Base-by-base conservation (phyloP, 306 rosid genomes). In the Hylodesmum podocarpum region DNA sequence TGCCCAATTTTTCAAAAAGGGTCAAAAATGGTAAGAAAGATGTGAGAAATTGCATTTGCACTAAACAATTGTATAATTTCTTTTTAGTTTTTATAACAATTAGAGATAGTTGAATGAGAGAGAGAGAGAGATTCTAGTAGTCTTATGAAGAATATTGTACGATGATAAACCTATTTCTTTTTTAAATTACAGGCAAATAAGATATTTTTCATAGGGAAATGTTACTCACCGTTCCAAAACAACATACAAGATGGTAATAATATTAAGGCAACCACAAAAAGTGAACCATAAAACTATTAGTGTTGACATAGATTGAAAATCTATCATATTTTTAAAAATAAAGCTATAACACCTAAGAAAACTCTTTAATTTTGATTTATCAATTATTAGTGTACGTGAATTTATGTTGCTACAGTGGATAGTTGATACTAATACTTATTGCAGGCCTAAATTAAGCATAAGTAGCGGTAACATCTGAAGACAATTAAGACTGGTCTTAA, bases 401-500 rank as follows among this genome's bases (percentile, higher is more conserved):
- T 3, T 53, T n/a, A 63, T 39, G 51, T 27, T 77, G 74, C 25
- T 51, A 66, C 11, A 65, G 66, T 46, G 16, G 24, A 40, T 18
- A 28, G 25, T 3, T 40, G 43, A 27, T 25, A 58, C 14, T 10
- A 13, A 3, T 47, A n/a, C n/a, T n/a, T 15, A 44, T 44, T 67
- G 24, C 54, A 14, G 33, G 15, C 4, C 64, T n/a, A n/a, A n/a
- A 50, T 70, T 13, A 47, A 12, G 15, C 39, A 66, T 24, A 34
- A 15, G 55, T 18, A 54, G 53, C 24, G 41, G 28, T 11, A 40
- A n/a, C 4, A 69, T 63, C 68, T 14, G 21, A 74, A 62, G 87
- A 75, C 81, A 83, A n/a, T n/a, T n/a, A n/a, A 25, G 37, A 51
- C 29, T 77, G 29, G 6, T 40, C 14, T 12, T 36, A 61, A 74